phyloP scores from a whole-genome alignment of 331 rosid genomes.

The Malus hybrid region DNA sequence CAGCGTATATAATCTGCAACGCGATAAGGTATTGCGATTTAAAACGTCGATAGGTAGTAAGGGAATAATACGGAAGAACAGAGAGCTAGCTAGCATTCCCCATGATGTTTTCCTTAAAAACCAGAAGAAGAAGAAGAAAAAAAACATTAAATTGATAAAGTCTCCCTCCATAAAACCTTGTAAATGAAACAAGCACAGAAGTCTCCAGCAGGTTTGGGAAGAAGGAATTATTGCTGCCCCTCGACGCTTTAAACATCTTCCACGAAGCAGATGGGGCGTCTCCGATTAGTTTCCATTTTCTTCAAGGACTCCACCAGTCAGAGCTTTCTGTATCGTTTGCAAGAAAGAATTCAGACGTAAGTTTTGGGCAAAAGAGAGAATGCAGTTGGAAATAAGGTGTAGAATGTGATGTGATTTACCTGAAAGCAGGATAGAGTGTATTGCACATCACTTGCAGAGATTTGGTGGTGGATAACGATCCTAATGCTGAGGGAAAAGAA shows the following conservation, averaged over 20 bases:
- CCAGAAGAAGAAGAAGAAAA: background rate
- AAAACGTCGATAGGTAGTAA: too few relatives aligned
- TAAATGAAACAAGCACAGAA: background rate
- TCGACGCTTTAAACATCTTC: background rate
- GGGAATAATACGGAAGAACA: too few relatives aligned
- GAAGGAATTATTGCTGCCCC: background rate
- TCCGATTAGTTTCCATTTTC: slow-evolving; percentile 47
- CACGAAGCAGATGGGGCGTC: background rate
- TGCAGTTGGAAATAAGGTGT: background rate
- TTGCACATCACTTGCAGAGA: slow-evolving; percentile 49
- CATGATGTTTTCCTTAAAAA: too few relatives aligned
- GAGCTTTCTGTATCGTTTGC: slow-evolving; percentile 40
- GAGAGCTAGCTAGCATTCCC: too few relatives aligned
- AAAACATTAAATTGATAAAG: background rate
- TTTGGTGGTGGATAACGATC: slow-evolving; percentile 78
- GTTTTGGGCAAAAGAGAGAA: background rate
- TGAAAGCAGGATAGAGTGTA: slow-evolving; percentile 68
- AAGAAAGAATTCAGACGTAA: background rate
- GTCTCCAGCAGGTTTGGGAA: background rate
- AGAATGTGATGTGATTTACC: slow-evolving; percentile 24
- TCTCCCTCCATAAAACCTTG: background rate
- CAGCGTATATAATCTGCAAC: too few relatives aligned
- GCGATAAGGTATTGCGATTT: too few relatives aligned
- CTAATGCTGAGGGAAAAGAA: slow-evolving; percentile 41
- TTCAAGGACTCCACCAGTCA: slow-evolving; percentile 22